Conservation (phyloP, 1,284 basidiomycete genomes). For the Paramarasmius palmivorus region DNA sequence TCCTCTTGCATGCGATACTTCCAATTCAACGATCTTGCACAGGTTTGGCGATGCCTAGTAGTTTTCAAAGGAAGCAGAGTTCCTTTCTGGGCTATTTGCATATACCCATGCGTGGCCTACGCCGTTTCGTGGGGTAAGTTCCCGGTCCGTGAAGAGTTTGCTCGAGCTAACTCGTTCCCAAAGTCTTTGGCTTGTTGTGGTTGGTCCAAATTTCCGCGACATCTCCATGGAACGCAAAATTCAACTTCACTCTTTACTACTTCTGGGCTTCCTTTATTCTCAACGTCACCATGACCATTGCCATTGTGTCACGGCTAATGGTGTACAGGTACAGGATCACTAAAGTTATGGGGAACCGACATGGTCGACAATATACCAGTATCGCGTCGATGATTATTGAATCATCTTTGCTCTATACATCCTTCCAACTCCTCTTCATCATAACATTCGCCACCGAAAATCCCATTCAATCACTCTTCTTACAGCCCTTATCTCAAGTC, state of each 20-base stretch:
- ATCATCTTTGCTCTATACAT: slow-evolving; percentile 1
- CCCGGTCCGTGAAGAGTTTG: background rate
- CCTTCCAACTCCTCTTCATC: slow-evolving; percentile 9
- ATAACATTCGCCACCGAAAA: slow-evolving; percentile 1
- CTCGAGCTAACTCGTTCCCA: background rate
- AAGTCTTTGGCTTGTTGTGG: slow-evolving; percentile 8
- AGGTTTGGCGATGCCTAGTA: slow-evolving; percentile 9
- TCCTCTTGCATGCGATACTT: background rate
- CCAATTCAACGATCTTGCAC: background rate
- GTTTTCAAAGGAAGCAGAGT: slow-evolving; percentile 4
- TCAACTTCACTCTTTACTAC: slow-evolving; percentile 8
- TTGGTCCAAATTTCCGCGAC: slow-evolving; percentile 9
- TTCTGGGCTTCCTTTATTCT: slow-evolving; percentile 5
- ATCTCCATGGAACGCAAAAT: background rate
- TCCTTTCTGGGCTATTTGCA: slow-evolving; percentile 3
- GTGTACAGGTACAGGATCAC: slow-evolving; percentile 5
- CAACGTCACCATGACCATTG: slow-evolving; percentile 7
- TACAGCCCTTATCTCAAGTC: slow-evolving; percentile 6
- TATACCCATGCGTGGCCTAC: slow-evolving; percentile 2
- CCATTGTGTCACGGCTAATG: slow-evolving; percentile 5
- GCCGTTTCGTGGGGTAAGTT: background rate
- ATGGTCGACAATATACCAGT: slow-evolving; percentile 6
- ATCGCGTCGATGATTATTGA: slow-evolving; percentile 9
- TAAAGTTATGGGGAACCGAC: slow-evolving; percentile 4
- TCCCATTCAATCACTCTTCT: slow-evolving; percentile 6